phyloP scores from a whole-genome alignment of 331 rosid species.

The Dryas integrifolia region DNA sequence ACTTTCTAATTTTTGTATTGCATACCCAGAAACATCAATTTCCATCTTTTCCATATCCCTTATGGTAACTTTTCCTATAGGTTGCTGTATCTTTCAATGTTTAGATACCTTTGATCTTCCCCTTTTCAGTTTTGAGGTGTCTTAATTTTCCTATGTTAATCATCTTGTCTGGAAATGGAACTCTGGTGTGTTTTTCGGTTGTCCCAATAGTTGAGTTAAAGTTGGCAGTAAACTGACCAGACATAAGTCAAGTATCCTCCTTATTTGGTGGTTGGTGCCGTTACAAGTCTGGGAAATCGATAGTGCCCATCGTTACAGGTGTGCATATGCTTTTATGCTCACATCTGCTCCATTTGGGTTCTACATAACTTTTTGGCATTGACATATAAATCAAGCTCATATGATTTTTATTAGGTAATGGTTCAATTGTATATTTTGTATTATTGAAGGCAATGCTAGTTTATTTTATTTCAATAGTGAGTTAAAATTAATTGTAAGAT shows the following conservation, averaged over 20 bases:
- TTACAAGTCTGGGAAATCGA: constrained; percentile 65
- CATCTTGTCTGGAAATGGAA: too few species aligned
- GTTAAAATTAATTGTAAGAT: not conserved
- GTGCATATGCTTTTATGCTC: constrained; percentile 37
- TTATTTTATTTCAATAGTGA: not conserved
- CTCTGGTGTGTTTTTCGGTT: too few species aligned
- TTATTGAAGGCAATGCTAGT: not conserved
- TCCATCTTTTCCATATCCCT: too few species aligned
- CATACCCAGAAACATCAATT: too few species aligned
- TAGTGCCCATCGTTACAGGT: constrained; percentile 52
- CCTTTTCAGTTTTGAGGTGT: too few species aligned
- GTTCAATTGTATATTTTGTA: too few species aligned
- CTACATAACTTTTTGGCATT: constrained; percentile 24
- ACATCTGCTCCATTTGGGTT: constrained; percentile 64
- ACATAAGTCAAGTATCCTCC: constrained; percentile 60
- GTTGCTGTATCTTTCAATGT: too few species aligned
- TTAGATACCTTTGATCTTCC: too few species aligned
- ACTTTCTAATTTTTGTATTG: too few species aligned
- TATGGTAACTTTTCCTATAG: too few species aligned
- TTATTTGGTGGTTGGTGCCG: constrained; percentile 47
- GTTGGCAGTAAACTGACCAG: constrained; percentile 30
- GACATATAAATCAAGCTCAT: too few species aligned
- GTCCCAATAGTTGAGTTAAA: not conserved
- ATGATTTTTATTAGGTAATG: not conserved
- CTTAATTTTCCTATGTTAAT: too few species aligned